These are phyloP conservation scores for Nicotiana tabacum DNA, from an alignment of 257 asterid genomes.

Conservation along the genomic window DNA sequence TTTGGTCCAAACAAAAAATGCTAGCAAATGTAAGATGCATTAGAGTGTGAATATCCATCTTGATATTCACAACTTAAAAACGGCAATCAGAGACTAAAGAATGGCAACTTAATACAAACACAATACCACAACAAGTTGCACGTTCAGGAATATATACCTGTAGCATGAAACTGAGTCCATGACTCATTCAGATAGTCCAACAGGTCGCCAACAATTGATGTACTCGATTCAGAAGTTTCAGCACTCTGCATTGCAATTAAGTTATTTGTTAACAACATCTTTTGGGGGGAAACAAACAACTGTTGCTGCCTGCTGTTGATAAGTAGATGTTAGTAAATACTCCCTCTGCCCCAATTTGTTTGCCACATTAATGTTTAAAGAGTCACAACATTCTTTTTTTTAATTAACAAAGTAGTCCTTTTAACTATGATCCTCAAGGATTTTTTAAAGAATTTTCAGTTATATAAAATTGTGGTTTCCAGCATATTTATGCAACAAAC, in stretches of 20 bases:
- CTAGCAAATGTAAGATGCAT: not conserved
- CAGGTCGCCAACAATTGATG: conserved; percentile 73
- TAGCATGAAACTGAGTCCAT: conserved; percentile 98
- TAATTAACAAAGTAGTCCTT: not conserved
- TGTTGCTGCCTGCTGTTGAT: not conserved
- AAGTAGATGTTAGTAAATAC: not conserved
- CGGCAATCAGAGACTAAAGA: not conserved
- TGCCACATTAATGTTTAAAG: not conserved
- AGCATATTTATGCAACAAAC: not conserved
- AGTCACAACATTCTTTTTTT: not conserved
- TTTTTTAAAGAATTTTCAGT: not conserved
- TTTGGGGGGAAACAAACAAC: not conserved
- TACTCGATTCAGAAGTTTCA: conserved; percentile 35
- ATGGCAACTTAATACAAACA: not conserved
- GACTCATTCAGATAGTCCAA: conserved; percentile 93
- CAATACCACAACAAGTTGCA: not conserved
- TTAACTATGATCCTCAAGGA: not conserved
- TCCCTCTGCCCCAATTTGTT: not conserved
- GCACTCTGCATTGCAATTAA: conserved; percentile 36
- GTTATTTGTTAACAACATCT: not conserved
- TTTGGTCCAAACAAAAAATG: not conserved
- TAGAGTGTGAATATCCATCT: not conserved
- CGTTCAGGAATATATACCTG: conserved; percentile 50
- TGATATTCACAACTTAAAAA: not conserved
- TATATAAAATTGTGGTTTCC: not conserved